Evolutionary conservation across 108 stramenopile genomes (phyloP).

Genomic region (Cyclotella atomus): DNA sequence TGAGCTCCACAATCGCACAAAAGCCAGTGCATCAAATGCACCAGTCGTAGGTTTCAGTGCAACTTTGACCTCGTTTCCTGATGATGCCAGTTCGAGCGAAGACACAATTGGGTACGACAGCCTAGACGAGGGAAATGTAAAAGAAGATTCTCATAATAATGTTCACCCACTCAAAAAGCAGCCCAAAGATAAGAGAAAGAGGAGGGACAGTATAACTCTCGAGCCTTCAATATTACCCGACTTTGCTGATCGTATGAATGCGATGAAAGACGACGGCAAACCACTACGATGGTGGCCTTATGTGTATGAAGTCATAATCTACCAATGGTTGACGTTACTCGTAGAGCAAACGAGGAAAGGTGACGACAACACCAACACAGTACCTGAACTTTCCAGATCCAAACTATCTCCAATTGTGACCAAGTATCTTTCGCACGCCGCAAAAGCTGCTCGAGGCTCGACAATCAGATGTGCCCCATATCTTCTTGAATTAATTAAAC

Average conservation of each 20-base stretch:
- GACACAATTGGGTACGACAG: conserved; percentile 3
- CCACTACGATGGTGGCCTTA: conserved; percentile 87
- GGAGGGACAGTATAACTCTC: not conserved
- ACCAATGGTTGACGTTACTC: conserved; percentile 86
- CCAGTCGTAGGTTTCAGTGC: conserved; percentile 30
- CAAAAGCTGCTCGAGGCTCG: conserved; percentile 67
- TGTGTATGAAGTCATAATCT: conserved; percentile 86
- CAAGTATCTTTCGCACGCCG: conserved; percentile 64
- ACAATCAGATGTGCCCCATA: conserved; percentile 86
- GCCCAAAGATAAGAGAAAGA: not conserved
- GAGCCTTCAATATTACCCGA: conserved; percentile 52
- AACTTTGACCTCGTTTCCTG: conserved; percentile 23
- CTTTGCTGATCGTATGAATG: conserved; percentile 74
- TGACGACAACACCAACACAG: not conserved
- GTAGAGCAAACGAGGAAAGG: conserved; percentile 64
- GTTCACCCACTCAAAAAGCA: conserved; percentile 42
- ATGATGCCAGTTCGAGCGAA: conserved; percentile 21
- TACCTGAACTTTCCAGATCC: conserved; percentile 8
- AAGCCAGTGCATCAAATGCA: not conserved
- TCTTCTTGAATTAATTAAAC: conserved; percentile 87
- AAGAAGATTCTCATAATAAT: not conserved
- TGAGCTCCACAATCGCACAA: conserved; percentile 40
- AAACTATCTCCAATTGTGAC: conserved; percentile 45
- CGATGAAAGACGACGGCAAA: conserved; percentile 42
- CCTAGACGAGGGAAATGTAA: conserved; percentile 5